These are phyloP conservation scores for Polyporus tsugae DNA, from an alignment of 1,284 basidiomycete genomes.

Conservation along the genomic window DNA sequence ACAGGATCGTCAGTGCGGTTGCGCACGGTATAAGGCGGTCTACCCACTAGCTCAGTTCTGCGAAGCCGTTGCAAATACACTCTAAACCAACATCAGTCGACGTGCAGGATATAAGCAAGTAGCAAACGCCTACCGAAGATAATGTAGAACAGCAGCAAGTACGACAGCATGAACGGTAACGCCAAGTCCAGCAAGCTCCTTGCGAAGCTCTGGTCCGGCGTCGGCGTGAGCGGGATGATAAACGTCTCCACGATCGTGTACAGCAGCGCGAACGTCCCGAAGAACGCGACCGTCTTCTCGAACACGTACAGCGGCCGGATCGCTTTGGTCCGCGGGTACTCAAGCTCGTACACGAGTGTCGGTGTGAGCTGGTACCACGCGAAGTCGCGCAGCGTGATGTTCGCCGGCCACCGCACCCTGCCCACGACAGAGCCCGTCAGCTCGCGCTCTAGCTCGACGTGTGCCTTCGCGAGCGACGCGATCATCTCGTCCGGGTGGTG, in stretches of 20 bases:
- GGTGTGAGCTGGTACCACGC: constrained; percentile 91
- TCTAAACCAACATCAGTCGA: constrained; percentile 52
- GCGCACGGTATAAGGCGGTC: constrained; percentile 11
- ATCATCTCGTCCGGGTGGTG: constrained; percentile 80
- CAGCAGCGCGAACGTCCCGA: constrained; percentile 94
- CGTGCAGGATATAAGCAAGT: neutral
- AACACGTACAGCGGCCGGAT: constrained; percentile 93
- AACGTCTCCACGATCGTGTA: constrained; percentile 94
- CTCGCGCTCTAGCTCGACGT: constrained; percentile 82
- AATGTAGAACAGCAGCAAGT: constrained; percentile 84
- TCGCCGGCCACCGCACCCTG: constrained; percentile 84
- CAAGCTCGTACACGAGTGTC: constrained; percentile 95
- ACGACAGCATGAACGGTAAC: constrained; percentile 91
- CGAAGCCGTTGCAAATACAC: constrained; percentile 96
- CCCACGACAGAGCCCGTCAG: constrained; percentile 75
- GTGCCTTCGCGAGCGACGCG: constrained; percentile 77
- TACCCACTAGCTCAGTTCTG: constrained; percentile 85
- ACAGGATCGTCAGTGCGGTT: neutral
- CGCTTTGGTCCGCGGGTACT: constrained; percentile 92
- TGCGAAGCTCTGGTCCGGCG: constrained; percentile 77
- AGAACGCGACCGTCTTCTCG: constrained; percentile 94
- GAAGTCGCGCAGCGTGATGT: constrained; percentile 88
- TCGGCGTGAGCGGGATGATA: constrained; percentile 85
- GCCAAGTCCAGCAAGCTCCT: constrained; percentile 87
- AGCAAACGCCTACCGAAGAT: constrained; percentile 68